Evolutionary conservation across 2,329 filamentous ascomycete species (phyloP), one percentile per base, ranked within the genome.

Genomic region (Rhynchosporium graminicola): DNA sequence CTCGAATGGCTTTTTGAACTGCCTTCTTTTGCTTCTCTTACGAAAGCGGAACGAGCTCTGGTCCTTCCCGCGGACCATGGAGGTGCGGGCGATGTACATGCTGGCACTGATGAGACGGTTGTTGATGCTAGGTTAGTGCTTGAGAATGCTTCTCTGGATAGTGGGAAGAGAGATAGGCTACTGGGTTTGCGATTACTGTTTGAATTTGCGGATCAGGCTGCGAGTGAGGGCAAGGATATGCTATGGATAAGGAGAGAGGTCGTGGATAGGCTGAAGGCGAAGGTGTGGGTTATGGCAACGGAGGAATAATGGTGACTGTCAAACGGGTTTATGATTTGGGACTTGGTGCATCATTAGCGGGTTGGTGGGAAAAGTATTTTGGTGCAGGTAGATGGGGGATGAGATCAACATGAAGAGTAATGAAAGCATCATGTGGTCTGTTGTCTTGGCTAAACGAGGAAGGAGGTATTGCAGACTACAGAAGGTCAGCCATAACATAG

Each of bases 1-100:
- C 86, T 88, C 75, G 82, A 86, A 64, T 88, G 86, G 82, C 73
- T 91, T 31, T 86, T 90, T 69, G 76, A 80, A 5, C 80, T 89
- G 0, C 77, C 78, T 0, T 78, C 83, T 0, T 80, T 91, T 20
- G 74, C 71, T 55, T 77, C 72, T 2, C 76, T 87, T 31, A 82
- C 85, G 65, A 80, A 84, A 59, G 81, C 83, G 7, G 87, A 90
- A 68, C 78, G 79, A 62, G 79, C 80, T 4, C 74, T 84, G 45
- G 77, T 85, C 4, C 73, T 86, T 7, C 80, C 80, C 2, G 73
- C 75, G 5, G 77, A 76, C 55, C 69, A 74, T 46, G 73, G 77
- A 38, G 79, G 76, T 50, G 77, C 76, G 8, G 75, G 74, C 31
- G 74, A 75, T 48, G 72, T 76, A 5, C 79, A 82, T 63, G 76